Conservation (phyloP, 768 basidiomycete species). For the Trametes gibbosa region DNA sequence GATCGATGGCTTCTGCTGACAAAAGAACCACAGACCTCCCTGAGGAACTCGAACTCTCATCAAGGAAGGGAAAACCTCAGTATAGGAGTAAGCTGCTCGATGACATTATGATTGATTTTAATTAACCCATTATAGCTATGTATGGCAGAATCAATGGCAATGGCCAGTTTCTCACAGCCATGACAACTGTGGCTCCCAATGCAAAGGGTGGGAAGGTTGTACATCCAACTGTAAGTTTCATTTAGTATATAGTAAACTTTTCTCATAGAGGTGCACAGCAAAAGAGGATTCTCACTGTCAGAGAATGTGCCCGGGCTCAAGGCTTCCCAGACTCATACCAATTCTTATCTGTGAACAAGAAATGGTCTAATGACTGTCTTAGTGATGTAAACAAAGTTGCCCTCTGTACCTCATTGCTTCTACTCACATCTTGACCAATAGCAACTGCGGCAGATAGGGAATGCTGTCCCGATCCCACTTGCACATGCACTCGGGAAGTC, state of each 20-base stretch:
- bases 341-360: constrained; percentile 50
- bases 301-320: constrained; percentile 71
- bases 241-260: not conserved
- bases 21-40: constrained; percentile 40
- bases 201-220: constrained; percentile 44
- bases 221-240: constrained; percentile 43
- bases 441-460: constrained; percentile 79
- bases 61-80: no score
- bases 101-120: no score
- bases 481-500: constrained; percentile 58
- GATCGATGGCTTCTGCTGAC: not conserved
- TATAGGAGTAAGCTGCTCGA: no score
- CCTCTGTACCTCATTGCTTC: not conserved
- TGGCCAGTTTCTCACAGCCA: constrained; percentile 58
- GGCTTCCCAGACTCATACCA: constrained; percentile 73
- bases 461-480: constrained; percentile 73
- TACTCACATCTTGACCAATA: constrained; percentile 28
- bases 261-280: constrained; percentile 41
- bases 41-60: constrained; percentile 24
- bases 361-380: constrained; percentile 32
- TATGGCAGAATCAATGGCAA: constrained; percentile 56
- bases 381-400: constrained; percentile 47
- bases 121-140: constrained; percentile 35
- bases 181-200: constrained; percentile 56
- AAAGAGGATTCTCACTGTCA: constrained; percentile 64